Conservation (phyloP, 192 early-diverging fungal species). For the Linderina pennispora region DNA sequence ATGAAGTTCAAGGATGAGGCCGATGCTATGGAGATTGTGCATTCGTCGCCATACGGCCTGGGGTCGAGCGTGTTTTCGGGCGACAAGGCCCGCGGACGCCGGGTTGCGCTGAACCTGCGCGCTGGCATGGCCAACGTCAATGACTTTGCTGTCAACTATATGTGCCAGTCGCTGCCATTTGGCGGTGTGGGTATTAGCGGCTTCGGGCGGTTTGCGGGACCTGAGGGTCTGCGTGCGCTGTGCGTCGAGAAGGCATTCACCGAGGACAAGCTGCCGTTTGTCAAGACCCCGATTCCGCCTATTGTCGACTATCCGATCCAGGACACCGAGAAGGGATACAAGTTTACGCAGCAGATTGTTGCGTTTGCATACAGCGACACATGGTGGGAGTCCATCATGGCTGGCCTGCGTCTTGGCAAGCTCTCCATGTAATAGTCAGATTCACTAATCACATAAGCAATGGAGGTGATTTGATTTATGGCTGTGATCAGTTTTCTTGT, state of each 20-base stretch:
- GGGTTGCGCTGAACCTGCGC: constrained; percentile 56
- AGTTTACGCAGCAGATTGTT: constrained; percentile 53
- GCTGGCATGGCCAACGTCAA: constrained; percentile 82
- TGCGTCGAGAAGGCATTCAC: constrained; percentile 68
- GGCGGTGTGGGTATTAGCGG: constrained; percentile 76
- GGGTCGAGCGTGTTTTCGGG: constrained; percentile 74
- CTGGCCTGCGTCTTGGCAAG: constrained; percentile 47
- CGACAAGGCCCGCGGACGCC: constrained; percentile 53
- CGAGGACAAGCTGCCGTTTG: constrained; percentile 61
- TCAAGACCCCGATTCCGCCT: constrained; percentile 71
- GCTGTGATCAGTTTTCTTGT: too few relatives aligned
- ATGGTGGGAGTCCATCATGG: constrained; percentile 47
- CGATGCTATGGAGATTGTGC: constrained; percentile 62
- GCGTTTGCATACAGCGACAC: constrained; percentile 48
- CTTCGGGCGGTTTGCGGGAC: constrained; percentile 69
- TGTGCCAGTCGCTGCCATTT: constrained; percentile 78
- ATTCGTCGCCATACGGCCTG: constrained; percentile 68
- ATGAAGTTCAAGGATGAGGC: constrained; percentile 65
- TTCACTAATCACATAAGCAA: too few relatives aligned
- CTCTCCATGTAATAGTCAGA: constrained; percentile 29
- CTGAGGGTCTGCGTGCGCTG: constrained; percentile 66
- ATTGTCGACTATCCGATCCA: constrained; percentile 70
- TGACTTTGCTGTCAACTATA: constrained; percentile 80
- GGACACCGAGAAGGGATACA: constrained; percentile 47
- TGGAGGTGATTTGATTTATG: too few relatives aligned